A percentile compares a stretch with the other conserved stretches of the same genome.
phyloP scores from a whole-genome alignment of 169 alveolate genomes.

The Plasmodium sp. region DNA sequence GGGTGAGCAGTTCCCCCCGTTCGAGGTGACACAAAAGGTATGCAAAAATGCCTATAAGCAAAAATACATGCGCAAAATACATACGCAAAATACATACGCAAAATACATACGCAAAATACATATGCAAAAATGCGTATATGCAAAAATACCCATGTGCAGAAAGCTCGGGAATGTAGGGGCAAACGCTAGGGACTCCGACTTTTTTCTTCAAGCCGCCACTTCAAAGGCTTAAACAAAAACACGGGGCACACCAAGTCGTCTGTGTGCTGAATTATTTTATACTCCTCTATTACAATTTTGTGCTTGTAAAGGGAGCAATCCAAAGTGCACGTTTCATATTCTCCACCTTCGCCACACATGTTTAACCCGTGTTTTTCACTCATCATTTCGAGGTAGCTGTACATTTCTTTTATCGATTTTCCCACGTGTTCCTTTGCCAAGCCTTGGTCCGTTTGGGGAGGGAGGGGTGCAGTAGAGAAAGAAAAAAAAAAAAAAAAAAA shows the following conservation, averaged over 20 bases:
- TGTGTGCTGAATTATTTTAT: constrained; percentile 68
- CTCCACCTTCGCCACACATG: constrained; percentile 99
- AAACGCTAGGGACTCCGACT: neutral
- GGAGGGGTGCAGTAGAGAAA: neutral
- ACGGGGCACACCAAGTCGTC: constrained; percentile 57
- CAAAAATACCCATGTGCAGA: neutral
- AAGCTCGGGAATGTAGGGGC: neutral
- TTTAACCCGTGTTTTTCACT: constrained; percentile 93
- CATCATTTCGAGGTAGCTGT: constrained; percentile 77
- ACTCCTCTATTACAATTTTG: constrained; percentile 76
- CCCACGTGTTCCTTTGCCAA: constrained; percentile 93
- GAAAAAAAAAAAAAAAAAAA: neutral
- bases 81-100: no score
- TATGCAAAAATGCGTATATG: neutral
- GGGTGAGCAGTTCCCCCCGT: neutral
- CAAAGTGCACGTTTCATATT: constrained; percentile 96
- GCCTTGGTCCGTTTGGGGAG: constrained; percentile 88
- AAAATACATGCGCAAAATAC: neutral
- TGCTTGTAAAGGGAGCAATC: constrained; percentile 91
- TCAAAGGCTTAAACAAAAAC: constrained; percentile 62
- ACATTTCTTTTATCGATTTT: constrained; percentile 84
- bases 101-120: no score
- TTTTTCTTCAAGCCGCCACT: constrained; percentile 54
- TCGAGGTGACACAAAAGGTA: neutral
- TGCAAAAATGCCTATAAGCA: neutral